These are phyloP conservation scores for Microbotryomycetes sp. DNA, from an alignment of 1,284 basidiomycete genomes.

Conservation along the genomic window DNA sequence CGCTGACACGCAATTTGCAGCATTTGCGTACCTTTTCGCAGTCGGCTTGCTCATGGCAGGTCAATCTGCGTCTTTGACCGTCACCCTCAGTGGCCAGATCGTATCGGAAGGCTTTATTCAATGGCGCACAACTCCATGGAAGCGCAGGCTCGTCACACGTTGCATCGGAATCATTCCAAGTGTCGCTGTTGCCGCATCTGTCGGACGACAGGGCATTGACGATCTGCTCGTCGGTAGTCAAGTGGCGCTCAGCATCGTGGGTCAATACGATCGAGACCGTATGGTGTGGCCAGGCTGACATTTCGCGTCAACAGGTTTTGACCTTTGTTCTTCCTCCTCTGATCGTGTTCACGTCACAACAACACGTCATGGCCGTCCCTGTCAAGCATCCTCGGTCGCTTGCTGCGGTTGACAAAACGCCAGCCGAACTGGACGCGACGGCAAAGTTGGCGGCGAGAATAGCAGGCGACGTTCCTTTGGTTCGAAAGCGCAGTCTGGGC, in stretches of 20 bases:
- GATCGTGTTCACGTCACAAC: slow-evolving; percentile 30
- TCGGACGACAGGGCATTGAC: slow-evolving; percentile 70
- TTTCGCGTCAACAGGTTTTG: background rate
- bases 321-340: slow-evolving; percentile 13
- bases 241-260: slow-evolving; percentile 66
- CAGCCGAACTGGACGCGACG: background rate
- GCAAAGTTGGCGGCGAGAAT: background rate
- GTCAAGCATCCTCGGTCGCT: background rate
- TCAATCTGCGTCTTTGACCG: slow-evolving; percentile 86
- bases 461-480: background rate
- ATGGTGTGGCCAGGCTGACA: no score
- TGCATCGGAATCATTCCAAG: slow-evolving; percentile 80
- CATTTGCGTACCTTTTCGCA: slow-evolving; percentile 74
- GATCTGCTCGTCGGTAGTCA: slow-evolving; percentile 78
- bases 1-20: slow-evolving; percentile 41
- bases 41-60: slow-evolving; percentile 76
- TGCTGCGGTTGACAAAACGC: background rate
- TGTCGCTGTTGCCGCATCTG: slow-evolving; percentile 64
- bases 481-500: background rate
- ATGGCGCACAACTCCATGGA: slow-evolving; percentile 51
- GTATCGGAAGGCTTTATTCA: slow-evolving; percentile 89
- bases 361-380: slow-evolving; percentile 29
- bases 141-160: slow-evolving; percentile 76
- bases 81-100: slow-evolving; percentile 83
- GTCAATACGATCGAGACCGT: no score